Conservation (phyloP, 2,329 filamentous ascomycete species). For the Neobulgaria alba region DNA sequence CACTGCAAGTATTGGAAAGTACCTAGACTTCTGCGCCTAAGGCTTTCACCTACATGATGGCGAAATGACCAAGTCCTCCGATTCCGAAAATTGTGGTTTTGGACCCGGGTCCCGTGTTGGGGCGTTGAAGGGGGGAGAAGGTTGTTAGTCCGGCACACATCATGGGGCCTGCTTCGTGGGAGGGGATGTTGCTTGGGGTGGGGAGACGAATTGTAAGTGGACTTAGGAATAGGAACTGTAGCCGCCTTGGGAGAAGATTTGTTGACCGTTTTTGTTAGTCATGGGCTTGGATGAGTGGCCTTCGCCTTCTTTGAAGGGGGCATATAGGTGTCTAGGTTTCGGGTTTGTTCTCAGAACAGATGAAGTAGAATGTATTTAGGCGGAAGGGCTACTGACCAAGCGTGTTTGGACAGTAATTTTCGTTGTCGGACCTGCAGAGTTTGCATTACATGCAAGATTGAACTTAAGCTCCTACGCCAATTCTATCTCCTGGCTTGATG, state of each 20-base stretch:
- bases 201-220: constrained; percentile 66
- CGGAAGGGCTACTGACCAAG: too few species aligned
- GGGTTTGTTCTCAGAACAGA: too few species aligned
- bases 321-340: too few species aligned
- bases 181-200: constrained; percentile 61
- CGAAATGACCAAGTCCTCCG: constrained; percentile 67
- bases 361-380: too few species aligned
- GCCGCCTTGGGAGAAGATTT: constrained; percentile 52
- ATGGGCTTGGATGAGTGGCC: too few species aligned
- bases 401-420: constrained; percentile 26
- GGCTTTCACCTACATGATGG: constrained; percentile 60
- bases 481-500: background rate
- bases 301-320: too few species aligned
- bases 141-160: constrained; percentile 77
- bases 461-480: constrained; percentile 36
- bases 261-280: background rate
- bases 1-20: too few species aligned
- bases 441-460: constrained; percentile 43
- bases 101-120: constrained; percentile 68
- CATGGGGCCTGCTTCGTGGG: constrained; percentile 63
- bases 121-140: constrained; percentile 68
- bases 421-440: constrained; percentile 35
- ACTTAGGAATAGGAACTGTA: constrained; percentile 60
- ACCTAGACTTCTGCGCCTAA: constrained; percentile 64
- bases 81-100: constrained; percentile 70